These are phyloP conservation scores for Phylloporus sp. DNA, from an alignment of 768 basidiomycete species.

Conservation along the genomic window DNA sequence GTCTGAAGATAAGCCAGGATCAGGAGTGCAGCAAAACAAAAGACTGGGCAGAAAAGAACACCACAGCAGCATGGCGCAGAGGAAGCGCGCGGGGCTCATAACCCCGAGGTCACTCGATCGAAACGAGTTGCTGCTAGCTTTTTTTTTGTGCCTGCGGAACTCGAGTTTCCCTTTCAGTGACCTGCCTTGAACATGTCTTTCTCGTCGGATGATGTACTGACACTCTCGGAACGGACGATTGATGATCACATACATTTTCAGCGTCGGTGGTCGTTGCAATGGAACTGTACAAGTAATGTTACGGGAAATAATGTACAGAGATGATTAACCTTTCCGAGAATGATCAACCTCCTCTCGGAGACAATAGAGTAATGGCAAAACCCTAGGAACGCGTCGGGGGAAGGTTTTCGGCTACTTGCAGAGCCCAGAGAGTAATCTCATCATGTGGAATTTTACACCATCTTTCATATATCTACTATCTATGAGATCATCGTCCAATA, in stretches of 20 bases:
- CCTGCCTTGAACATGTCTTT: too few relatives aligned
- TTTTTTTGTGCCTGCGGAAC: background rate
- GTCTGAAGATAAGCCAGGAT: too few relatives aligned
- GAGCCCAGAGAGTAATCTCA: conserved; percentile 53
- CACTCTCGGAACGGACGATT: too few relatives aligned
- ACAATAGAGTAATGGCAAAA: background rate
- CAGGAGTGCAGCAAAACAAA: too few relatives aligned
- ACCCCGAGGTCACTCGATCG: conserved; percentile 49
- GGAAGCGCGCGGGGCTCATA: conserved; percentile 48
- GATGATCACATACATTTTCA: too few relatives aligned
- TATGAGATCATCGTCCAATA: conserved; percentile 6
- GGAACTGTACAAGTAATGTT: background rate
- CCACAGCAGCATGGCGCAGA: conserved; percentile 43
- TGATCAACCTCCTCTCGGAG: background rate
- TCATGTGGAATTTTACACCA: conserved; percentile 59
- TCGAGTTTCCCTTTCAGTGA: too few relatives aligned
- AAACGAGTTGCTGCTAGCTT: conserved; percentile 39
- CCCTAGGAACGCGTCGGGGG: conserved; percentile 26
- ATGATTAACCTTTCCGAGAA: background rate
- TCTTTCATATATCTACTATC: conserved; percentile 40
- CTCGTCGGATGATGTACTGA: too few relatives aligned
- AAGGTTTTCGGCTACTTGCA: conserved; percentile 37
- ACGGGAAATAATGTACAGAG: background rate
- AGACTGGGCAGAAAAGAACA: too few relatives aligned
- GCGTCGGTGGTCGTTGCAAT: too few relatives aligned